A percentile compares a stretch with the other conserved stretches of the same genome.
Evolutionary conservation across 148 eudicot species (phyloP).

Genomic region (Bassia scoparia): DNA sequence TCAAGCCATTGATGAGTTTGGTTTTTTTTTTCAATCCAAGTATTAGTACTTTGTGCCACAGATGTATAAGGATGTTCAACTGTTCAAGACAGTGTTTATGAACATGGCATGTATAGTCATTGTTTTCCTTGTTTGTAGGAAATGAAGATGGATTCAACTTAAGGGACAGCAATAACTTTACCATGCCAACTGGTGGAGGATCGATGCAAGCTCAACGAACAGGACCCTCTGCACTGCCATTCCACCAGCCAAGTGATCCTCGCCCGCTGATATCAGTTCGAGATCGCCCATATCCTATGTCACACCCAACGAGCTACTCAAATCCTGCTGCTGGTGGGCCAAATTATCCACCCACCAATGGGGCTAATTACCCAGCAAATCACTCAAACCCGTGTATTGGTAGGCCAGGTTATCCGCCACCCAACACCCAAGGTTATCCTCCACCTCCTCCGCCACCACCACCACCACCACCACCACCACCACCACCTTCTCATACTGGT

Average conservation of each 20-base stretch:
- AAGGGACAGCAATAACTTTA: conserved; percentile 31
- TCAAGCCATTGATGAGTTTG: background rate
- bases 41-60: no score
- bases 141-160: conserved; percentile 50
- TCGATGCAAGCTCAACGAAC: conserved; percentile 29
- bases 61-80: no score
- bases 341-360: conserved; percentile 24
- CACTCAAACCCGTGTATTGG: conserved; percentile 24
- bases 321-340: conserved; percentile 19
- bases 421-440: conserved; percentile 27
- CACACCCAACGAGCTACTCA: conserved; percentile 35
- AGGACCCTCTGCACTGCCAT: conserved; percentile 25
- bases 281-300: conserved; percentile 28
- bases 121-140: conserved; percentile 26
- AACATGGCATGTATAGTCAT: background rate
- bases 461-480: conserved; percentile 47
- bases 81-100: background rate
- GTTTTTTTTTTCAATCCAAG: background rate
- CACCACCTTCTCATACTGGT: conserved; percentile 47
- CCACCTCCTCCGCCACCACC: conserved; percentile 35
- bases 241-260: conserved; percentile 26
- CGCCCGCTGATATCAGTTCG: conserved; percentile 19
- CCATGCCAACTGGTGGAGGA: conserved; percentile 29
- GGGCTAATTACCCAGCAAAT: conserved; percentile 26
- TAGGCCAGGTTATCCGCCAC: conserved; percentile 34